Base-by-base conservation (phyloP, 345 rosid species). In the Boechera divaricarpa region DNA sequence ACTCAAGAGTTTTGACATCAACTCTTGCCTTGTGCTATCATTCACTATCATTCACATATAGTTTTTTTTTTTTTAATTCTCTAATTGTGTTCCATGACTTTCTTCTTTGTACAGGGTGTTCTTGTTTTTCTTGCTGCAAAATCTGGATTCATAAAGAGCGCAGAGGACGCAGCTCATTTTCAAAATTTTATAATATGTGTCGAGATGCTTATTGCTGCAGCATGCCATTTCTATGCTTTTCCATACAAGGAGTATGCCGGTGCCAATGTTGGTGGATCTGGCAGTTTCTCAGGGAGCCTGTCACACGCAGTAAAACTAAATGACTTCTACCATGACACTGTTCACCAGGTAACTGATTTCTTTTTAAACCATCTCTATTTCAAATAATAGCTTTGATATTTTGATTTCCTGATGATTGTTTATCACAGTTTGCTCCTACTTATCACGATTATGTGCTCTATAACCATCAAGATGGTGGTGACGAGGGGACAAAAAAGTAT, bases 211-310 rank as follows among this genome's bases (percentile, higher is more conserved):
- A 77, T 96, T 66, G 99, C 99, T 69, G 99, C 99, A 4, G 77
- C 85, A 28, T 97, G 97, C 80, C 98, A 91, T 85, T 85, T 90
- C 74, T 93, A 83, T 80, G 99, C 99, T 53, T 96, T 96, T 80
- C 98, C 98, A 10, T 96, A 96, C 87, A 96, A 89, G 79, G 99
- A 96, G 85, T 96, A 93, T 80, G 96, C 99, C 0, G 97, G 99
- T 72, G 98, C 99, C 64, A 93, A 93, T 85, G 84, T 93, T 62
- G 92, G 93, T 41, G 88, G 89, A 36, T 65, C 95, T 49, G 82
- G 83, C 72, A 91, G 86, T 82, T 90, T 96, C 33, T 85, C 97
- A 4, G 86, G 84, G 74, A 96, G 97, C 82, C 86, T 96, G 13
- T 86, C 90, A 16, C 99, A 96, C 83, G 99, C 99, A 74, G 79